Evolutionary conservation across 129 eudicot genomes (phyloP), one percentile per base, ranked within the genome.

Genomic region (Lonicera japonica): DNA sequence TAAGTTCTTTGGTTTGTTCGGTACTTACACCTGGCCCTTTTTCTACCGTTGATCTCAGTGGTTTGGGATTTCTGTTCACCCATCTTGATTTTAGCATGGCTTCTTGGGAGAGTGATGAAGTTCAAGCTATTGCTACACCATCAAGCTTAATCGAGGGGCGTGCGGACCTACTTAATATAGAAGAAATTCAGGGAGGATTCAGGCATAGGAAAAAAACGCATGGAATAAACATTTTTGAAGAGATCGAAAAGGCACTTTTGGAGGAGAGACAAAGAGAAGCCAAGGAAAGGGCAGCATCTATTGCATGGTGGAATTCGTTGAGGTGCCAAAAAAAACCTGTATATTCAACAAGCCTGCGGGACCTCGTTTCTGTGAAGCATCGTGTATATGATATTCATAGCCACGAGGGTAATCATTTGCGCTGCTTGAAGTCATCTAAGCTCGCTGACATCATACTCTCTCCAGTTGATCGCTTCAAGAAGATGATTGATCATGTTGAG

Each of bases 261-360:
- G 89, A 83, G 73, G 96, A 94, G 69, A 81, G 96, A 75, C 38
- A 76, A 68, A 79, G 65, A 63, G 95, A 94, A 70, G 81, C 82
- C 16, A 86, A 84, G 69, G 83, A 85, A 60, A 77, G 99, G 64
- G 96, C 87, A 11, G 67, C 81, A 56, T 70, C 95, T 24, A 69
- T 88, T 68, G 86, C 95, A 4, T 85, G 99, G 99, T 94, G 99
- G 99, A 94, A 94, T 79, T 80, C 95, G 4, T 70, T 94, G 67
- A 70, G 83, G 78, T 88, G 96, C 75, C 74, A 65, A 75, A 83
- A 64, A 68, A 94, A 75, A 48, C 99, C 99, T 11, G 39, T 83
- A 13, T 94, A 85, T 54, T 70, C 96, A n/a, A 83, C 82, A 10
- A 74, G 77, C 48, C 61, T 94, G 60, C 80, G 82, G 48, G 94